Percentiles rank a stretch among this genome's conserved stretches.
Evolutionary conservation across 495 filamentous ascomycete species (phyloP).

Genomic region (Aspergillus heteromorphus): DNA sequence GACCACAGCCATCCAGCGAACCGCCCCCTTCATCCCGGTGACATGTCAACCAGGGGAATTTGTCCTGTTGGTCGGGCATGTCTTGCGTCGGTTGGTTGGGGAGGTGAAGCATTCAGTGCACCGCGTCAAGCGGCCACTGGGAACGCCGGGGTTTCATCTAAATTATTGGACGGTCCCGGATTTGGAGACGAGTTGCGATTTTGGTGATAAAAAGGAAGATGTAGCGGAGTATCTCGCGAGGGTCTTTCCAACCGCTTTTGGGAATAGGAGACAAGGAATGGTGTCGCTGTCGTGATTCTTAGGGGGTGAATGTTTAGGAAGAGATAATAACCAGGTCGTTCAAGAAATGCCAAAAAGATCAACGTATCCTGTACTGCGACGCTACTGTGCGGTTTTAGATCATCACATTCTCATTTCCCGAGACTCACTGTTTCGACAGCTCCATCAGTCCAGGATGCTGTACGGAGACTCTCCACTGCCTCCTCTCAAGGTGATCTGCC

Average conservation of each 20-base stretch:
- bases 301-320: too few species aligned
- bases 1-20: not conserved
- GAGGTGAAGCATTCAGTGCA: conserved; percentile 1
- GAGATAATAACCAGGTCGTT: too few species aligned
- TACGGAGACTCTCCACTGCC: not conserved
- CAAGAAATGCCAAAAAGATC: too few species aligned
- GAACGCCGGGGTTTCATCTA: not conserved
- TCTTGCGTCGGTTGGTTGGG: not conserved
- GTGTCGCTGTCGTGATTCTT: too few species aligned
- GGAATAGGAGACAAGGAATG: too few species aligned
- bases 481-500: not conserved
- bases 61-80: not conserved
- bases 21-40: not conserved
- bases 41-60: not conserved
- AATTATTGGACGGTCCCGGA: conserved; percentile 1
- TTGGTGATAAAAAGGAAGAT: not conserved
- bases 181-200: not conserved
- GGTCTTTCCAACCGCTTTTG: not conserved
- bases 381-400: too few species aligned
- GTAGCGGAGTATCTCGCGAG: not conserved
- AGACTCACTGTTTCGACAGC: too few species aligned
- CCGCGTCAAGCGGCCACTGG: not conserved
- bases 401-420: too few species aligned
- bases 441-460: not conserved
- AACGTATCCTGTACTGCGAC: too few species aligned